Base-by-base conservation (phyloP, 176 grass and related monocot genomes). In the Cenchrus fungigraminus region DNA sequence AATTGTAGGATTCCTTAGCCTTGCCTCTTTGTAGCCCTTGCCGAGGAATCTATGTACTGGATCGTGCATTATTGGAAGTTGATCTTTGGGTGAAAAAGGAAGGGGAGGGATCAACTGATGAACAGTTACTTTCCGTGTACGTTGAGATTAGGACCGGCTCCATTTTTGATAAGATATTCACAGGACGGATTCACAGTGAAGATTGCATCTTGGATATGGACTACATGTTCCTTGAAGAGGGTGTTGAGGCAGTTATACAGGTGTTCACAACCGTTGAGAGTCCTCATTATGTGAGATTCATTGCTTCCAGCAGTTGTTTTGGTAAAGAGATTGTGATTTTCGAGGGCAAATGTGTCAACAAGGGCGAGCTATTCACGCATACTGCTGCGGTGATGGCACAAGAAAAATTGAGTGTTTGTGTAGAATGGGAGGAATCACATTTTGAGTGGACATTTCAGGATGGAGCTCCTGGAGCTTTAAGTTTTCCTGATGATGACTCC, bases 61-160 rank as follows among this genome's bases (percentile, higher is more conserved):
- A 85, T 60, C 42, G 67, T 76, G 83, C 83, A 78, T 61, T 85
- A 9, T n/a, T 85, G 56, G 83, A 85, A 49, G 63, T 85, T 58
- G 83, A 85, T 85, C 63, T 85, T 49, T 78, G 74, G 83, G 64
- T 46, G 28, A 78, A 85, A 13, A 78, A 78, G 16, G 74, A 85
- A 71, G 74, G 74, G 53, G 65, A 70, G 9, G 12, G 5, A 85
- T 85, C 83, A 11, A 51, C 49, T 50, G 74, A 85, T 67, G 76
- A 85, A 14, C 25, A 51, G 19, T 32, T 78, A 70, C 53, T 85
- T n/a, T 78, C 43, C 67, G 72, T 25, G 12, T 82, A 65, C 34
- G 45, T 64, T 34, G 51, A 77, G 73, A 68, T 85, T 44, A 9
- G 28, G 4, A 11, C 19, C 12, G 2, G 11, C 31, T 15, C 16